Conservation (phyloP, 2,329 filamentous ascomycete genomes). For the Ceratocystis cubensis region DNA sequence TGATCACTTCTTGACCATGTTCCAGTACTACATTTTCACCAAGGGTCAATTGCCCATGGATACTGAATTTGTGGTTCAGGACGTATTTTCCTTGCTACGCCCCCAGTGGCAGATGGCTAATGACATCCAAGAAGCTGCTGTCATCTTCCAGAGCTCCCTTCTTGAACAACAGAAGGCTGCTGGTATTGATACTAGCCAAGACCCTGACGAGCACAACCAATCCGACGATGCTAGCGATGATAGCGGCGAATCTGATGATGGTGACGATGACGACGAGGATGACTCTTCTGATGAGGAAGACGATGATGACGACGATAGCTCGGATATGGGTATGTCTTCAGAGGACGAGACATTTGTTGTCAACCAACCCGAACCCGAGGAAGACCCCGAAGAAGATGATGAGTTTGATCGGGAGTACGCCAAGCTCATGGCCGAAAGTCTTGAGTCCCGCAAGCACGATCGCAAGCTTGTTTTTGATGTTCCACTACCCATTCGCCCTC, state of each 20-base stretch:
- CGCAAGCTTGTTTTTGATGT: conserved; percentile 91
- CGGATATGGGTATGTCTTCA: conserved; percentile 30
- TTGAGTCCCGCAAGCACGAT: conserved; percentile 92
- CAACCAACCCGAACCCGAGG: conserved; percentile 75
- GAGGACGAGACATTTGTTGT: conserved; percentile 87
- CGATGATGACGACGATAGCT: conserved; percentile 45
- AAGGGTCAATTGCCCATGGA: conserved; percentile 91
- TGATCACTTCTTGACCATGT: conserved; percentile 92
- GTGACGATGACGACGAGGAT: conserved; percentile 44
- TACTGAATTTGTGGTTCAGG: conserved; percentile 90
- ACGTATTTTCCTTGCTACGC: conserved; percentile 71
- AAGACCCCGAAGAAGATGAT: conserved; percentile 86
- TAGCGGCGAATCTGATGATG: conserved; percentile 47
- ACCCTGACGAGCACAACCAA: conserved; percentile 68
- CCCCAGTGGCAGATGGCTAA: conserved; percentile 86
- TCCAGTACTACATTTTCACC: conserved; percentile 89
- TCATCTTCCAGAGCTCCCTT: conserved; percentile 75
- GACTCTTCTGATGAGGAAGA: conserved; percentile 45
- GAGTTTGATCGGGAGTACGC: conserved; percentile 97
- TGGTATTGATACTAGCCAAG: conserved; percentile 54
- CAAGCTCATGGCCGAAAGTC: conserved; percentile 94
- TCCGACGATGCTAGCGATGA: conserved; percentile 64
- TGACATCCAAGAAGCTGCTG: conserved; percentile 69
- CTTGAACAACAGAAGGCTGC: conserved; percentile 76
- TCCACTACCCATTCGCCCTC: conserved; percentile 77